A percentile compares a stretch with the other conserved stretches of the same genome.
phyloP scores from a whole-genome alignment of 1,139 yeast species.

The Dujonia santamariae region DNA sequence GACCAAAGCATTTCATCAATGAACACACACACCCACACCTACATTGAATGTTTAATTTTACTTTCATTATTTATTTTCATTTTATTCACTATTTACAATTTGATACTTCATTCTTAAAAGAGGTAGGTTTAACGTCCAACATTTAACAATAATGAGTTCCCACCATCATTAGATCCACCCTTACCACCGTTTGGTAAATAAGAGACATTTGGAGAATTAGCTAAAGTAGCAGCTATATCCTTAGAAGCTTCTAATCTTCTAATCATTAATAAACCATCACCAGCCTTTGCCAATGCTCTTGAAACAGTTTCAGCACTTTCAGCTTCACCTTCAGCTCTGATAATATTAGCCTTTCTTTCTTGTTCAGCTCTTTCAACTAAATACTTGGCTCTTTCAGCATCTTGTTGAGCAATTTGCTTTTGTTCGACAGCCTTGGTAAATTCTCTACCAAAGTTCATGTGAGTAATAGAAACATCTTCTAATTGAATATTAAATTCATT shows the following conservation, averaged over 20 bases:
- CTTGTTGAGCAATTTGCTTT: slow-evolving; percentile 99
- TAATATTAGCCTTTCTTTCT: slow-evolving; percentile 91
- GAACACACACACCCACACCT: too few species aligned
- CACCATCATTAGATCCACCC: slow-evolving; percentile 28
- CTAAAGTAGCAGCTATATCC: slow-evolving; percentile 88
- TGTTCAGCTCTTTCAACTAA: slow-evolving; percentile 97
- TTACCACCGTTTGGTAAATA: slow-evolving; percentile 67
- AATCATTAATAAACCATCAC: slow-evolving; percentile 91
- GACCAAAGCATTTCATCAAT: too few species aligned
- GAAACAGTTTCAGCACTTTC: slow-evolving; percentile 97
- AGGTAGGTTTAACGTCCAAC: slow-evolving; percentile 30
- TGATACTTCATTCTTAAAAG: background rate
- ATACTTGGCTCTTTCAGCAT: slow-evolving; percentile 95
- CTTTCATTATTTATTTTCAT: background rate
- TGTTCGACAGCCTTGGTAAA: slow-evolving; percentile 98
- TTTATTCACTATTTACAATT: slow-evolving; percentile 1
- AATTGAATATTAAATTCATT: slow-evolving; percentile 83
- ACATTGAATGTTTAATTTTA: too few species aligned
- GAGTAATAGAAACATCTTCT: slow-evolving; percentile 97
- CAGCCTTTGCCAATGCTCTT: slow-evolving; percentile 89
- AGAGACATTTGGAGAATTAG: slow-evolving; percentile 82
- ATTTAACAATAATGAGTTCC: slow-evolving; percentile 40
- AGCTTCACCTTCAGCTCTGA: slow-evolving; percentile 99
- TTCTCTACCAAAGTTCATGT: slow-evolving; percentile 95
- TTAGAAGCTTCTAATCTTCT: slow-evolving; percentile 96